Evolutionary conservation across 805 yeast genomes (phyloP).

Genomic region (Ogataea populi-albae): DNA sequence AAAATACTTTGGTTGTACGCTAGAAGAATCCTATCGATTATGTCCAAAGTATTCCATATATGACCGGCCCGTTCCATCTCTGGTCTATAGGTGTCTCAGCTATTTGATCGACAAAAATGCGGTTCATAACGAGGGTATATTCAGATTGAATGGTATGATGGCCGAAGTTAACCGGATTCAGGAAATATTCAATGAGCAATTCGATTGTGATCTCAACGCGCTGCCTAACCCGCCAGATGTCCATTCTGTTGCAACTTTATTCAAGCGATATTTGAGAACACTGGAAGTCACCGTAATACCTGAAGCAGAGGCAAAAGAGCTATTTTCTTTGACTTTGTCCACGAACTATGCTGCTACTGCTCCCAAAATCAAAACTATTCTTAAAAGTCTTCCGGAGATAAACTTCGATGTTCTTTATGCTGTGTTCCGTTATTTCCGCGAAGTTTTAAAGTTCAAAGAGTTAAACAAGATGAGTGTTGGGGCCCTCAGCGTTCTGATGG

Average conservation of each 20-base stretch:
- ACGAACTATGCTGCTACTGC: conserved; percentile 24
- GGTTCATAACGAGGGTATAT: conserved; percentile 84
- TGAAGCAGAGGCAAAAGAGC: conserved; percentile 35
- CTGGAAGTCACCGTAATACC: conserved; percentile 70
- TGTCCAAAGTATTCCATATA: conserved; percentile 46
- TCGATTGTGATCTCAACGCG: conserved; percentile 64
- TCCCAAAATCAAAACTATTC: conserved; percentile 30
- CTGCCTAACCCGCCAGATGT: conserved; percentile 57
- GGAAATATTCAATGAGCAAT: conserved; percentile 60
- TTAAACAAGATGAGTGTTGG: conserved; percentile 80
- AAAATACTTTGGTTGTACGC: conserved; percentile 60
- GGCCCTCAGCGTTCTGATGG: conserved; percentile 47
- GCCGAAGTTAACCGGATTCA: conserved; percentile 67
- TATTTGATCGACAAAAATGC: conserved; percentile 66
- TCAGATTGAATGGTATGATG: conserved; percentile 86
- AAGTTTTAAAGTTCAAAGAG: conserved; percentile 58
- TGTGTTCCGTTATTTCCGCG: conserved; percentile 63
- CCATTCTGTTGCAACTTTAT: conserved; percentile 81
- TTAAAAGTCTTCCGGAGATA: conserved; percentile 48
- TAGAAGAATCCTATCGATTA: conserved; percentile 48
- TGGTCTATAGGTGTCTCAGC: conserved; percentile 71
- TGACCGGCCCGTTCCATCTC: conserved; percentile 60
- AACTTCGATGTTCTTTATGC: conserved; percentile 60
- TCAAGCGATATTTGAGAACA: conserved; percentile 79
- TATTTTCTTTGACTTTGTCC: conserved; percentile 35